Evolutionary conservation across 257 asterid genomes (phyloP).

Genomic region (Apocynum venetum): DNA sequence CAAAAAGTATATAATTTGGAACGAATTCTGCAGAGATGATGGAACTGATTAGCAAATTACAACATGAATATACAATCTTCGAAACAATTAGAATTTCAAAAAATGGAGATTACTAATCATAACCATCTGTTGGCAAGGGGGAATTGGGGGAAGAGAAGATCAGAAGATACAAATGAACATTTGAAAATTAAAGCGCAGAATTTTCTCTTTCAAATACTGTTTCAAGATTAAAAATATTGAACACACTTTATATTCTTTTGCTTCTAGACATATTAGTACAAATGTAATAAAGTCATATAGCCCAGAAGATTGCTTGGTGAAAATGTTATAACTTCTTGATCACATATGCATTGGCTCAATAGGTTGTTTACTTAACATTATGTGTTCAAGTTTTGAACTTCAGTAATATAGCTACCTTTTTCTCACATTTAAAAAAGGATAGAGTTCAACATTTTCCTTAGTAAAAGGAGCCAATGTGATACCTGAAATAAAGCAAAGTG

Average conservation of each 20-base stretch:
- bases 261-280: too few relatives aligned
- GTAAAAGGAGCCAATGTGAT: background rate
- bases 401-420: background rate
- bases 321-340: too few relatives aligned
- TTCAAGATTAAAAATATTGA: background rate
- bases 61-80: background rate
- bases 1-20: slow-evolving; percentile 75
- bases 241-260: too few relatives aligned
- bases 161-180: too few relatives aligned
- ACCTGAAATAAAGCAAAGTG: slow-evolving; percentile 93
- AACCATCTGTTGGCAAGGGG: background rate
- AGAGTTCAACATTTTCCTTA: background rate
- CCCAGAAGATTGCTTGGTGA: too few relatives aligned
- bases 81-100: background rate
- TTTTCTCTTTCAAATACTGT: background rate
- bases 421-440: background rate
- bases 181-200: background rate
- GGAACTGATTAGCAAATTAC: background rate
- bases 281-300: too few relatives aligned
- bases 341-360: too few relatives aligned
- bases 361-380: too few relatives aligned
- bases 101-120: background rate
- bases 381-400: background rate
- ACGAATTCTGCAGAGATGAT: slow-evolving; percentile 61
- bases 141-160: background rate